Conservation (phyloP, 148 eudicot genomes). For the Cornus suecica region DNA sequence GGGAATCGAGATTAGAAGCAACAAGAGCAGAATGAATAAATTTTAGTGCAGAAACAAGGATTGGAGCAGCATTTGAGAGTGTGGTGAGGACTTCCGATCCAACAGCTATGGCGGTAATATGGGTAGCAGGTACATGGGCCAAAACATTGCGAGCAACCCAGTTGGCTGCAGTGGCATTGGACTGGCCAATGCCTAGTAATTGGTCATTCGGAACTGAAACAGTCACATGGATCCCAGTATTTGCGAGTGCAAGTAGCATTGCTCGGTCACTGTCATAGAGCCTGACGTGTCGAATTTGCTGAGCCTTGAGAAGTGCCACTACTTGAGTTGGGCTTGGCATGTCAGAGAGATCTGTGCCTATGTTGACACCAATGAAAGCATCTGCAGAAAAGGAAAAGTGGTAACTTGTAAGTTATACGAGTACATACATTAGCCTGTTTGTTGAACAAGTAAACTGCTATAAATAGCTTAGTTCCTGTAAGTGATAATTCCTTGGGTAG, state of each 20-base stretch:
- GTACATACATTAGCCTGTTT: background rate
- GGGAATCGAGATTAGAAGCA: slow-evolving; percentile 67
- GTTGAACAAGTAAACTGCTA: background rate
- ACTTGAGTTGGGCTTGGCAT: slow-evolving; percentile 81
- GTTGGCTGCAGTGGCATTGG: slow-evolving; percentile 85
- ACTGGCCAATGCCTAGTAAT: slow-evolving; percentile 83
- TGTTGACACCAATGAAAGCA: slow-evolving; percentile 75
- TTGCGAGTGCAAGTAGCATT: slow-evolving; percentile 82
- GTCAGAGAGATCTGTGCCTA: slow-evolving; percentile 72
- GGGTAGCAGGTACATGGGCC: slow-evolving; percentile 82
- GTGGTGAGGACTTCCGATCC: slow-evolving; percentile 91
- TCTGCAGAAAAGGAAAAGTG: slow-evolving; percentile 33
- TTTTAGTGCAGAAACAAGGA: slow-evolving; percentile 68
- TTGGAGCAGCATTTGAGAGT: slow-evolving; percentile 80
- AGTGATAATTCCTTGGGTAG: background rate
- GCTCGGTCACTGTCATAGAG: slow-evolving; percentile 70
- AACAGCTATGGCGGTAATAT: slow-evolving; percentile 75
- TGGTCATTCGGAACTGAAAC: slow-evolving; percentile 90
- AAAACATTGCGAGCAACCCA: slow-evolving; percentile 81
- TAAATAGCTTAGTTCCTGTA: background rate
- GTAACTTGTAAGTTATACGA: background rate
- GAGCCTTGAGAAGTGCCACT: slow-evolving; percentile 79
- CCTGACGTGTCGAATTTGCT: slow-evolving; percentile 69
- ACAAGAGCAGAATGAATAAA: slow-evolving; percentile 79
- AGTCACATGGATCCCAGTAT: slow-evolving; percentile 64